Conservation (phyloP, 1,139 yeast genomes). For the Saccharomyces hybrid region DNA sequence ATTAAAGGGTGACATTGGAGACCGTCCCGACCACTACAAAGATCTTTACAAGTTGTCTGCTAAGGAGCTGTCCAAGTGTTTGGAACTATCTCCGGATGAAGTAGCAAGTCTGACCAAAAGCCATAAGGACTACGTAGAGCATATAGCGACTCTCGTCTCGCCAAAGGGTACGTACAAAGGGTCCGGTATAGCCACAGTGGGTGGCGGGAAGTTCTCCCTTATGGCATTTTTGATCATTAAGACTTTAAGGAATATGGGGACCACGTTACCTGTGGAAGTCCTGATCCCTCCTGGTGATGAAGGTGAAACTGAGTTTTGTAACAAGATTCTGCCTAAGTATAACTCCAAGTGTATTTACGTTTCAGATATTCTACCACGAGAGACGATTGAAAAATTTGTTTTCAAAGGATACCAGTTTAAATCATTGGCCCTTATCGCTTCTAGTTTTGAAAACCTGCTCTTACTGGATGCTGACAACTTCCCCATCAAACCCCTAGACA, state of each 20-base stretch:
- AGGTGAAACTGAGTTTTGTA: constrained; percentile 62
- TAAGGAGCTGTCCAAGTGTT: constrained; percentile 20
- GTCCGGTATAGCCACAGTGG: constrained; percentile 72
- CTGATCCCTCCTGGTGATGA: constrained; percentile 59
- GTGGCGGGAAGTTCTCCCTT: constrained; percentile 76
- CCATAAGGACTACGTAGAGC: constrained; percentile 46
- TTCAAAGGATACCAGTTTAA: constrained; percentile 76
- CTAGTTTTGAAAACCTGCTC: constrained; percentile 70
- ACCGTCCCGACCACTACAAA: constrained; percentile 19
- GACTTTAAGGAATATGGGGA: constrained; percentile 55
- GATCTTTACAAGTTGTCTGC: constrained; percentile 22
- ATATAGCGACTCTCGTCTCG: constrained; percentile 40
- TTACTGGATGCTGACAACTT: constrained; percentile 71
- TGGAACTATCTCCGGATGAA: constrained; percentile 41
- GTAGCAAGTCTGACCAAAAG: constrained; percentile 40
- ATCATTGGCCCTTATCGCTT: constrained; percentile 62
- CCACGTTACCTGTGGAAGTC: constrained; percentile 66
- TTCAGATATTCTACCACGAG: constrained; percentile 48
- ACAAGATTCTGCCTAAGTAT: constrained; percentile 52
- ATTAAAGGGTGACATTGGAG: constrained; percentile 21
- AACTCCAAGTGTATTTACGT: constrained; percentile 63
- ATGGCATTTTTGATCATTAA: constrained; percentile 58
- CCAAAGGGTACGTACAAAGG: constrained; percentile 49
- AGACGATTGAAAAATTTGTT: constrained; percentile 37
- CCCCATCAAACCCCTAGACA: constrained; percentile 52